Evolutionary conservation across 2,329 filamentous ascomycete genomes (phyloP).

Genomic region (Fusarium succisae): DNA sequence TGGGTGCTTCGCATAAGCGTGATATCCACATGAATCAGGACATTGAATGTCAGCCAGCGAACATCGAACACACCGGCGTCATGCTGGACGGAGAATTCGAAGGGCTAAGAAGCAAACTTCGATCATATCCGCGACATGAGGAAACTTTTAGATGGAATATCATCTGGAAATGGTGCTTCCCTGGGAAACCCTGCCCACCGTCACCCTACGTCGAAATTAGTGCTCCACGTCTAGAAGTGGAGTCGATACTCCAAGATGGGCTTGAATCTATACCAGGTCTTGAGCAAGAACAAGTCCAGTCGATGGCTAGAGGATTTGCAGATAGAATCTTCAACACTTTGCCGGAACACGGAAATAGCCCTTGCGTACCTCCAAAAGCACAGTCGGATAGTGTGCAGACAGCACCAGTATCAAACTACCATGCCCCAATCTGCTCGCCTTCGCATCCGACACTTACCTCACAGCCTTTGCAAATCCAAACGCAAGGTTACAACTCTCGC

Average conservation of each 20-base stretch:
- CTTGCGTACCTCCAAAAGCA: background rate
- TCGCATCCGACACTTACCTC: background rate
- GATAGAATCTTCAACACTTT: background rate
- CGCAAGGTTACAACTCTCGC: too few relatives aligned
- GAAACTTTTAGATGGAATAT: background rate
- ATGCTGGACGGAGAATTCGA: background rate
- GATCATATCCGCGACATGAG: background rate
- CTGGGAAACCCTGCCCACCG: rapidly evolving
- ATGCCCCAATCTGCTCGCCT: background rate
- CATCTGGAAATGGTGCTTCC: background rate
- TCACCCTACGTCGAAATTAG: background rate
- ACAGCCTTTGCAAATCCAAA: background rate
- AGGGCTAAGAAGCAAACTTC: background rate
- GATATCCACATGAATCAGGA: background rate
- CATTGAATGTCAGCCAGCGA: background rate
- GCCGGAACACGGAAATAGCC: rapidly evolving
- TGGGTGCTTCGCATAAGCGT: background rate
- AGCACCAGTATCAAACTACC: rapidly evolving
- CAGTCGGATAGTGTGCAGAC: background rate
- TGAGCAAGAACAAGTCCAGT: background rate
- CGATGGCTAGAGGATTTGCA: background rate
- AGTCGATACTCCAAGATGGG: background rate
- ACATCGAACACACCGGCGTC: background rate
- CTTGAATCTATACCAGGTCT: background rate
- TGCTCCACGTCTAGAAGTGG: background rate